These are phyloP conservation scores for Quercus phellos DNA, from an alignment of 331 rosid species.

Conservation along the genomic window DNA sequence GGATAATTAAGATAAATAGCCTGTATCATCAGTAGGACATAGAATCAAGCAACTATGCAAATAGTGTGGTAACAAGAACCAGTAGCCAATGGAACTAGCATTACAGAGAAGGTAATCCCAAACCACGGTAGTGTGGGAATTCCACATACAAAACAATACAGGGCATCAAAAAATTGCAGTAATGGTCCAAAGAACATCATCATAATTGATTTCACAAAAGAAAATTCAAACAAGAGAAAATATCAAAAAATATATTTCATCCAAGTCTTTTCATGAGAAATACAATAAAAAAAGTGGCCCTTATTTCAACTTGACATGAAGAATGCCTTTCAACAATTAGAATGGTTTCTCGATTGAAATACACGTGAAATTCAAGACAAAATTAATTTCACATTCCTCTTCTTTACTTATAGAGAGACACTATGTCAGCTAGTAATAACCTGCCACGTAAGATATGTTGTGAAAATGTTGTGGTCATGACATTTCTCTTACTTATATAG, in stretches of 20 bases:
- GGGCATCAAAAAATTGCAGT: background rate
- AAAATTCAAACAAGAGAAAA: background rate
- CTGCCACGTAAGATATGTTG: too few relatives aligned
- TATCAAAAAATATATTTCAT: background rate
- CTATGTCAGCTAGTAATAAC: too few relatives aligned
- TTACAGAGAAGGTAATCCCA: background rate
- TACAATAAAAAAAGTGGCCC: background rate
- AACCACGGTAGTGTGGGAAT: background rate
- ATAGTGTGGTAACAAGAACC: too few relatives aligned
- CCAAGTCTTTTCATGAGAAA: background rate
- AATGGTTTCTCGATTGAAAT: background rate
- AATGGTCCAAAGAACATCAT: background rate
- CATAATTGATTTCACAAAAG: background rate
- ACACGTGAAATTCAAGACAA: background rate
- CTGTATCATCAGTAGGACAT: background rate
- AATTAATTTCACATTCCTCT: background rate
- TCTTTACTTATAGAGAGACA: too few relatives aligned
- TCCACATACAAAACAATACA: background rate
- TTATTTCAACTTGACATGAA: background rate
- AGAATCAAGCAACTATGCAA: too few relatives aligned
- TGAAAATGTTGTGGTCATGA: too few relatives aligned
- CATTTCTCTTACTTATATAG: too few relatives aligned
- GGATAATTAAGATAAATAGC: background rate
- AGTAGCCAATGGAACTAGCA: too few relatives aligned
- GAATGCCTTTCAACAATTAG: background rate